phyloP scores from a whole-genome alignment of 2,329 filamentous ascomycete species.

The Tolypocladium ophioglossoides region DNA sequence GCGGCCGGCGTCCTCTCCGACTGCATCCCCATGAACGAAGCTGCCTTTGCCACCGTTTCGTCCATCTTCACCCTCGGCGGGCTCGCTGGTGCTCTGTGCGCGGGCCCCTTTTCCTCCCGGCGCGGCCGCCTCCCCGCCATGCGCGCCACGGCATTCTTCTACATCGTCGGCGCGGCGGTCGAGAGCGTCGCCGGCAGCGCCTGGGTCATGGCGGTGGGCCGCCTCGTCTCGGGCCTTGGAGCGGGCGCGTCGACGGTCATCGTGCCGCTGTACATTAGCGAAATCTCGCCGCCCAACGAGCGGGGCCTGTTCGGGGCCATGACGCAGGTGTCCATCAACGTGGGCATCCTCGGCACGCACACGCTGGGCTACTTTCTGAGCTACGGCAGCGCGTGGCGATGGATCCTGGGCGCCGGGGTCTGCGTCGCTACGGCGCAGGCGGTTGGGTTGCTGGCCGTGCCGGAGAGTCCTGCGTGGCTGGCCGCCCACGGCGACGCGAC shows the following conservation, averaged over 20 bases:
- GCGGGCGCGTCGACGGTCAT: conserved; percentile 87
- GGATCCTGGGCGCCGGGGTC: conserved; percentile 67
- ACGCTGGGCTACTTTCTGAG: conserved; percentile 81
- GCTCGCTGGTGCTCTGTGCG: conserved; percentile 67
- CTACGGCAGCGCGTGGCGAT: conserved; percentile 67
- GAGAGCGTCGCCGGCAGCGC: conserved; percentile 65
- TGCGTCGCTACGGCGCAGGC: conserved; percentile 57
- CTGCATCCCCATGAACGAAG: conserved; percentile 81
- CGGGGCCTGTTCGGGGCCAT: conserved; percentile 73
- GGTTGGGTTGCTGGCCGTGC: conserved; percentile 61
- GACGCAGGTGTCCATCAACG: conserved; percentile 89
- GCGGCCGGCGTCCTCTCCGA: conserved; percentile 41
- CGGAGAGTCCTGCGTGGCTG: conserved; percentile 83
- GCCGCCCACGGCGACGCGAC: conserved; percentile 53
- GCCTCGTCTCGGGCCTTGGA: conserved; percentile 71
- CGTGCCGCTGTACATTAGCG: conserved; percentile 88
- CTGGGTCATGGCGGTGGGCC: conserved; percentile 57
- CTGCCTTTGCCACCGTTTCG: conserved; percentile 74
- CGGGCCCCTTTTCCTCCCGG: conserved; percentile 67
- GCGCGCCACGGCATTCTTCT: conserved; percentile 66
- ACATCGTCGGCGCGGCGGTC: conserved; percentile 62
- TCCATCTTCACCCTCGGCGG: conserved; percentile 90
- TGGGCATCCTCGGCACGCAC: conserved; percentile 79
- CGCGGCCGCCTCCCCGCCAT: conserved; percentile 69
- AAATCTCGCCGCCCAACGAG: conserved; percentile 66